Conservation (phyloP, 2,329 filamentous ascomycete species). For the Madurella mycetomatis region DNA sequence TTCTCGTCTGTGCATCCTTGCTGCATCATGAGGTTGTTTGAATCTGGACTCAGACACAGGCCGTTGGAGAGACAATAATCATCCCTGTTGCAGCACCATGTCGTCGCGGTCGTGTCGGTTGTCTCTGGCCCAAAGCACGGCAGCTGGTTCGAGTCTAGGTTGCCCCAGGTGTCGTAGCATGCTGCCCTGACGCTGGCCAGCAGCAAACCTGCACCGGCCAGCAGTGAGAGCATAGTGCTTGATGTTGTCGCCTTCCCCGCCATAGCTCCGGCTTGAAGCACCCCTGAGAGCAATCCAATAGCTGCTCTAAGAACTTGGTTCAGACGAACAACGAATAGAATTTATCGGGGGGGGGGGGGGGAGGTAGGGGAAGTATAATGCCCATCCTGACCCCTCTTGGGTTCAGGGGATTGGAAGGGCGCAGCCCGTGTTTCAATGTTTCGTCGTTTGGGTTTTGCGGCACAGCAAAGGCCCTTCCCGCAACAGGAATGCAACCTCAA, state of each 20-base stretch:
- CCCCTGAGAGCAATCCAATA: neutral
- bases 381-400: no score
- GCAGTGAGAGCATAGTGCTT: neutral
- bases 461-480: neutral
- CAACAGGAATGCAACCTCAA: neutral
- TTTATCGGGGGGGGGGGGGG: no score
- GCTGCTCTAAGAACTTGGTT: neutral
- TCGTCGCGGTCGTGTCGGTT: slow-evolving; percentile 13
- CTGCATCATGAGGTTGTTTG: slow-evolving; percentile 28
- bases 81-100: slow-evolving; percentile 25
- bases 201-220: slow-evolving; percentile 6
- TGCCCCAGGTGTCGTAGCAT: slow-evolving; percentile 22
- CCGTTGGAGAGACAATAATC: slow-evolving; percentile 30
- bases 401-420: neutral
- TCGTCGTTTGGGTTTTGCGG: neutral
- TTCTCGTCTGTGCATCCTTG: slow-evolving; percentile 29
- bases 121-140: slow-evolving; percentile 22
- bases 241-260: neutral
- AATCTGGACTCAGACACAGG: slow-evolving; percentile 27
- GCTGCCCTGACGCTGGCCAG: slow-evolving; percentile 1
- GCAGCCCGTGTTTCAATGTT: neutral
- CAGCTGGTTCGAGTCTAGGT: slow-evolving; percentile 11
- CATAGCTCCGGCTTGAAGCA: neutral
- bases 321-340: no score
- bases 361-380: neutral